phyloP scores from a whole-genome alignment of 1,139 yeast genomes.

The Suhomyces bokatorum region DNA sequence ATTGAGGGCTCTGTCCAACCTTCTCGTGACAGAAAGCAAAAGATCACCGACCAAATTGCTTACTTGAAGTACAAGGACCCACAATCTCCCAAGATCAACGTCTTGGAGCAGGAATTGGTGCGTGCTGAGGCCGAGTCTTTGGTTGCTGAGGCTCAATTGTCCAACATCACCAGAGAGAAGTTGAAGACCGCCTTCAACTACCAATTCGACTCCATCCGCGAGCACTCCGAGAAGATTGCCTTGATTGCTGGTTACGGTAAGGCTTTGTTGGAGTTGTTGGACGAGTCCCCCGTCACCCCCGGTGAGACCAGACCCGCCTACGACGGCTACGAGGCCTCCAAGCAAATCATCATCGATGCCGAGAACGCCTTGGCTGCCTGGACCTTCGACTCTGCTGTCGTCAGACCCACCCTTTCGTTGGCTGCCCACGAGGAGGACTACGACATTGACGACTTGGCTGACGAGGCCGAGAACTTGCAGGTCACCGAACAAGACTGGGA shows the following conservation, averaged over 20 bases:
- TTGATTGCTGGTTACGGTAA: slow-evolving; percentile 88
- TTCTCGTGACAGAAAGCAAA: slow-evolving; percentile 81
- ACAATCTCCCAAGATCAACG: slow-evolving; percentile 76
- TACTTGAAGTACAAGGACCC: slow-evolving; percentile 83
- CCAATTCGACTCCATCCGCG: slow-evolving; percentile 81
- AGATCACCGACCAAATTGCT: slow-evolving; percentile 82
- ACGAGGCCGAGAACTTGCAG: slow-evolving; percentile 53
- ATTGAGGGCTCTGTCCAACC: slow-evolving; percentile 88
- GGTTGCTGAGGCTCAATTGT: slow-evolving; percentile 88
- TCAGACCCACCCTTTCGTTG: slow-evolving; percentile 76
- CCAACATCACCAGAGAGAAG: slow-evolving; percentile 84
- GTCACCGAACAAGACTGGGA: slow-evolving; percentile 56
- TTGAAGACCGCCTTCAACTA: slow-evolving; percentile 82
- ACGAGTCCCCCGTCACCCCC: slow-evolving; percentile 84
- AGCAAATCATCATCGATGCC: slow-evolving; percentile 82
- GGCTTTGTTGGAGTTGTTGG: slow-evolving; percentile 77
- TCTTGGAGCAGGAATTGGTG: slow-evolving; percentile 83
- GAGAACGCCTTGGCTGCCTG: slow-evolving; percentile 81
- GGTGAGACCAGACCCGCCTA: slow-evolving; percentile 90
- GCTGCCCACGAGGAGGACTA: slow-evolving; percentile 72
- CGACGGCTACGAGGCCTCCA: slow-evolving; percentile 85
- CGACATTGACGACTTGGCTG: slow-evolving; percentile 54
- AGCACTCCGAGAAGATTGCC: slow-evolving; percentile 80
- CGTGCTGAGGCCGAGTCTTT: slow-evolving; percentile 89
- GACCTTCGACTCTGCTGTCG: slow-evolving; percentile 80